Evolutionary conservation across 306 rosid genomes (phyloP), one percentile per base, ranked within the genome.

Genomic region (Quercus wislizeni): DNA sequence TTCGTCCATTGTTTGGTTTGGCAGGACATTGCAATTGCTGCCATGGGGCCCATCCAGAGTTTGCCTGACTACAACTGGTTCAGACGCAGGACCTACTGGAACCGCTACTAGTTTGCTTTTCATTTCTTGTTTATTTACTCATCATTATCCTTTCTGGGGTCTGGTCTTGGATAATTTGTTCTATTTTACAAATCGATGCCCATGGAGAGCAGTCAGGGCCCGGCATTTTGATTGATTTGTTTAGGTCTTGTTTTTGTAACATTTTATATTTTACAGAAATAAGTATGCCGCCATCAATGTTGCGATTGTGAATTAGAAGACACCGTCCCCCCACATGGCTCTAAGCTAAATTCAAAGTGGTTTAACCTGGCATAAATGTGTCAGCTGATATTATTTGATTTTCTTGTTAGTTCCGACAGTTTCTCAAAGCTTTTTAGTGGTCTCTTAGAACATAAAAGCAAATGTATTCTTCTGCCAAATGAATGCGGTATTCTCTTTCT

Each of bases 11-110:
- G 55, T n/a, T 28, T 79, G 18, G 43, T 78, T 33, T 46, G 71
- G 74, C 90, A 94, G 98, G 98, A 94, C 83, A 13, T 94, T 72
- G 97, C 93, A 33, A 94, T 94, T 80, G 97, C 97, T 14, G 97
- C 98, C 11, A 69, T 92, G 91, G 98, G 98, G 62, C 98, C 98
- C 6, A 75, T 94, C 85, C 92, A 88, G 77, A 76, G 78, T 23
- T 85, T 94, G 85, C 98, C 97, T 1, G 97, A 94, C 87, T 94
- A 92, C 92, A 94, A 94, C 89, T 87, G 94, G 97, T 94, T 94
- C 91, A 94, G 98, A 84, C 97, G 97, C 90, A 86, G 98, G 85
- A 94, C 98, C 74, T 94, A 91, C 94, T 92, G 98, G 98, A 92
- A 92, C 93, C 91, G 97, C 69, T 92, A 94, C 73, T 94, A 92